Evolutionary conservation across 1,139 yeast species (phyloP), one percentile per base, ranked within the genome.

Genomic region (Blastobotrys illinoisensis): DNA sequence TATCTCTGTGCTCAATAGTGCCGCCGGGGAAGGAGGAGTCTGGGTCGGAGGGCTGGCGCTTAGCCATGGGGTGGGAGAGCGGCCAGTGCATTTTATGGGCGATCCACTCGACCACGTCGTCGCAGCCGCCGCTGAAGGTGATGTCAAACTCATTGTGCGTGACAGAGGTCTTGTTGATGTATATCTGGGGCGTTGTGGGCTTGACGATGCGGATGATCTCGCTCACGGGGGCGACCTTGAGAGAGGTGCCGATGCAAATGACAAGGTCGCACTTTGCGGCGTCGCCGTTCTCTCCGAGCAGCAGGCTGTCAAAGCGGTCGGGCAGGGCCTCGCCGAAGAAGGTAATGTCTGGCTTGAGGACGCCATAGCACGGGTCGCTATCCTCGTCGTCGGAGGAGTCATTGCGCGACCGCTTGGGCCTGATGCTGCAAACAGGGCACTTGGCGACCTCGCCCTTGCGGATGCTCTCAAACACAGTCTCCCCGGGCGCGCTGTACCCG

Each of bases 211-310:
- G 84, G n/a, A 90, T 90, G 49, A 93, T 88, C 56, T 89, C 91
- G 48, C 93, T 86, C n/a, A 93, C 98, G 0, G 99, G 99, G 0
- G 96, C 91, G 28, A 93, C 99, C 67, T 91, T 89, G 56, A 93
- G 77, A 21, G 98, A 91, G 0, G 99, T 93, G 9, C 99, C 99
- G 16, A 91, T 84, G 69, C 96, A 86, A 5, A 93, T 79, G 48
- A 93, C 72, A 54, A 93, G 74, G 71, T 93, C 98, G 71, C 97
- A 89, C 26, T 80, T 75, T 18, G 74, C 66, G 3, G 85, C 74
- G 53, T 75, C 78, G n/a, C 62, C 64, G 18, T 52, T 54, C 3
- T 56, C 52, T 4, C 67, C 67, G 28, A 62, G 55, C 19, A 61
- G 54, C 24, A 79, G 73, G 50, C 80, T 80, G 62, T 88, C 93